Conservation (phyloP, 2,329 filamentous ascomycete genomes). For the Purpureocillium takamizusanense region DNA sequence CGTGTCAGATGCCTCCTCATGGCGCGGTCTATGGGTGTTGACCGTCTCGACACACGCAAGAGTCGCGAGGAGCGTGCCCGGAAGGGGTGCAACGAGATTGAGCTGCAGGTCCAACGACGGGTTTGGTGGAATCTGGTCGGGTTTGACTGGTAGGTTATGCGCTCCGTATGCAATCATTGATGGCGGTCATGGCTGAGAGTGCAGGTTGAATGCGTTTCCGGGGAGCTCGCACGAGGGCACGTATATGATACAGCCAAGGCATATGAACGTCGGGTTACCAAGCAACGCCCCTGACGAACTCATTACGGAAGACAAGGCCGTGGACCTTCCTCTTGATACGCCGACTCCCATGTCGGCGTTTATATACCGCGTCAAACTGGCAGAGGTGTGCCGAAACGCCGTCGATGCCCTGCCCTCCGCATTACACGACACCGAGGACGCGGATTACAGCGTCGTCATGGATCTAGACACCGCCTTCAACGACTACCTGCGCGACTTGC, state of each 20-base stretch:
- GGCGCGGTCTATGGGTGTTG: constrained; percentile 3
- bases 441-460: constrained; percentile 4
- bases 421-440: constrained; percentile 1
- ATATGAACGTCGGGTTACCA: constrained; percentile 7
- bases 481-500: constrained; percentile 2
- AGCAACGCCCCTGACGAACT: constrained; percentile 4
- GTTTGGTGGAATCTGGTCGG: constrained; percentile 7
- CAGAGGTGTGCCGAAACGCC: constrained; percentile 6
- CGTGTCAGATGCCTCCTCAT: constrained; percentile 2
- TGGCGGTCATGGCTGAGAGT: too few relatives aligned
- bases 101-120: constrained; percentile 5
- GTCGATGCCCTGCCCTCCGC: constrained; percentile 6
- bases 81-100: constrained; percentile 2
- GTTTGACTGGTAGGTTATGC: constrained; percentile 5
- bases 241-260: constrained; percentile 4
- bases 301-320: neutral
- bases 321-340: constrained; percentile 1
- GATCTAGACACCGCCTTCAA: constrained; percentile 6
- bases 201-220: constrained; percentile 3
- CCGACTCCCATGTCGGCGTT: constrained; percentile 5
- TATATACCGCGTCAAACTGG: constrained; percentile 3
- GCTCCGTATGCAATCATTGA: neutral
- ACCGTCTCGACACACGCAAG: constrained; percentile 4
- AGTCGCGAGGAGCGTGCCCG: neutral
- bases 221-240: constrained; percentile 6